These are phyloP conservation scores for Xylaria castorea DNA, from an alignment of 495 filamentous ascomycete species.

Conservation along the genomic window DNA sequence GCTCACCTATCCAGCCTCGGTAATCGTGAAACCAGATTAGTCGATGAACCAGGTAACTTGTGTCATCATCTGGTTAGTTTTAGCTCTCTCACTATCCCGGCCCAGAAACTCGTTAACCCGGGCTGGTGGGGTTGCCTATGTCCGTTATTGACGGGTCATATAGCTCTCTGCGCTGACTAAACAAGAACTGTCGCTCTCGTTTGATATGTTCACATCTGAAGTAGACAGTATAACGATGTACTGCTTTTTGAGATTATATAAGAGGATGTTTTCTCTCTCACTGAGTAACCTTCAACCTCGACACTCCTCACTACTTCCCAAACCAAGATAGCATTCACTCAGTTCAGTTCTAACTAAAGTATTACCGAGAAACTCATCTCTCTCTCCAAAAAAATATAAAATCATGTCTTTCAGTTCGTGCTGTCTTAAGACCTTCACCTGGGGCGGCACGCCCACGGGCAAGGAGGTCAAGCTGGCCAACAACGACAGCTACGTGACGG, in stretches of 20 bases:
- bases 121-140: not conserved
- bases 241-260: not conserved
- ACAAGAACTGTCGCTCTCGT: not conserved
- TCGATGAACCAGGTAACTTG: not conserved
- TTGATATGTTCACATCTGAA: not conserved
- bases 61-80: not conserved
- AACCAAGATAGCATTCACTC: not conserved
- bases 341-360: not conserved
- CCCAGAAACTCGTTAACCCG: constrained; percentile 16
- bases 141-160: constrained; percentile 13
- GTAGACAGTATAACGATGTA: not conserved
- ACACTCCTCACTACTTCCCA: not conserved
- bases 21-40: no score
- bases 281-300: not conserved
- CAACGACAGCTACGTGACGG: constrained; percentile 51
- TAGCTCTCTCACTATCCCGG: not conserved
- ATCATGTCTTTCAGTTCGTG: constrained; percentile 39
- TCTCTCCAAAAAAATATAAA: no score
- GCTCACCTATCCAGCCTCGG: no score
- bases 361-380: not conserved
- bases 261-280: constrained; percentile 1
- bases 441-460: constrained; percentile 55
- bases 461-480: constrained; percentile 43
- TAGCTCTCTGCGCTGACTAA: not conserved
- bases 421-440: constrained; percentile 52